Conservation (phyloP, 441 rosid species). For the Hura crepitans region DNA sequence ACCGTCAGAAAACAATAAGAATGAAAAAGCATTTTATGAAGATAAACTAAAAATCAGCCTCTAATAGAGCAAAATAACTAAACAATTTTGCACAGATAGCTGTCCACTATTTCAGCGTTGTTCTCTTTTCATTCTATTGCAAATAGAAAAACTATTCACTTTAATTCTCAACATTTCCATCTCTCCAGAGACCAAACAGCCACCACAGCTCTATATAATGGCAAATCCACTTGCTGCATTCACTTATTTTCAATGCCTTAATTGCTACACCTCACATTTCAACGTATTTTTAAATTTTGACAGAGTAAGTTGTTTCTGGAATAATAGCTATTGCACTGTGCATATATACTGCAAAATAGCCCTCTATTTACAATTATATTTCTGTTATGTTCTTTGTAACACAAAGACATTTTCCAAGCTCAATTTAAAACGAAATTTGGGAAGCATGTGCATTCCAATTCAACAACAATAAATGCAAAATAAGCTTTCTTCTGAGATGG, state of each 20-base stretch:
- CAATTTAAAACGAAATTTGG: neutral
- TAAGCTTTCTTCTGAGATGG: neutral
- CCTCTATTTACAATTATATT: neutral
- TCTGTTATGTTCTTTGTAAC: neutral
- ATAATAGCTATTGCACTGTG: neutral
- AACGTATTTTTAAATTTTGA: constrained; percentile 1
- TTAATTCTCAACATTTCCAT: neutral
- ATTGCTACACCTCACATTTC: no score
- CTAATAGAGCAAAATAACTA: neutral
- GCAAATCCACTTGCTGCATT: neutral
- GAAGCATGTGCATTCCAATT: neutral
- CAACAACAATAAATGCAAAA: neutral
- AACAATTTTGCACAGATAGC: neutral
- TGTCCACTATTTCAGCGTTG: neutral
- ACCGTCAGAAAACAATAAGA: neutral
- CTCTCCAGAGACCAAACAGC: neutral
- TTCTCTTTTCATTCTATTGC: neutral
- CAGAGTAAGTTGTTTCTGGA: neutral
- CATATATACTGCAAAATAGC: neutral
- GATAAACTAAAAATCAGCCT: neutral
- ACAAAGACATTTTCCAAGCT: neutral
- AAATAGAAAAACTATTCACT: neutral
- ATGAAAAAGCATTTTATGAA: neutral
- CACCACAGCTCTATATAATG: neutral
- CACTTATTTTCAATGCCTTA: neutral